Evolutionary conservation across 495 filamentous ascomycete species (phyloP), one percentile per base, ranked within the genome.

Genomic region (Talaromyces trachyspermus): DNA sequence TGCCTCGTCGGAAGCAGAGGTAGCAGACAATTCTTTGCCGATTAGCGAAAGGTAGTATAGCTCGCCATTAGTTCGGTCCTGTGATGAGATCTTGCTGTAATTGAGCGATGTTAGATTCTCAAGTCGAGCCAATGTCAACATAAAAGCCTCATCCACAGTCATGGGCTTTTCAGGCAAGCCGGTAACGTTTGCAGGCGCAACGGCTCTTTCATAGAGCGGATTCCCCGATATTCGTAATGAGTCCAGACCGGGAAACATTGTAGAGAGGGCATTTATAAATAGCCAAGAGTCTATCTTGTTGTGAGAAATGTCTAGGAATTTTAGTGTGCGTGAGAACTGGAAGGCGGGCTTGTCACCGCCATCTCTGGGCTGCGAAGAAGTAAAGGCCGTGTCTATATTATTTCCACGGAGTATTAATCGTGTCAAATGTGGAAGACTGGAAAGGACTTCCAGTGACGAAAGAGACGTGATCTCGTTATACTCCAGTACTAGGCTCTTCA

Each of bases 1-100:
- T 2, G 57, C 53, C 51, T 82, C 76, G n/a, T 73, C 66, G 1
- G 63, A 63, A 50, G 78, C 67, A 0, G 82, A 71, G 0, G 71
- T 75, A 8, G 70, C 70, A 12, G 84, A 79, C 15, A 95, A 68
- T 54, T 86, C 85, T 40, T 80, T 79, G 14, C 75, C 85, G 44
- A 96, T 89, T 23, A 81, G 76, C 5, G 79, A 83, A 9, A 97
- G 78, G 59, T 97, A 98, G 63, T 90, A 98, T 57, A 89, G 82
- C 46, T 98, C 92, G 10, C 86, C 88, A 54, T 97, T 89, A 37
- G 74, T 71, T 15, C 92, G 79, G 51, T 96, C 89, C 33, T 80
- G 75, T 1, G 61, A 49, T 0, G 80, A 78, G 52, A 98, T 85
- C 3, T 66, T 71, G 55, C 80, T 84, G 62, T 84, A 94, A 63